A percentile compares a stretch with the other conserved stretches of the same genome.
Evolutionary conservation across 139 green algal species (phyloP).

Genomic region (Micractinium sp.): DNA sequence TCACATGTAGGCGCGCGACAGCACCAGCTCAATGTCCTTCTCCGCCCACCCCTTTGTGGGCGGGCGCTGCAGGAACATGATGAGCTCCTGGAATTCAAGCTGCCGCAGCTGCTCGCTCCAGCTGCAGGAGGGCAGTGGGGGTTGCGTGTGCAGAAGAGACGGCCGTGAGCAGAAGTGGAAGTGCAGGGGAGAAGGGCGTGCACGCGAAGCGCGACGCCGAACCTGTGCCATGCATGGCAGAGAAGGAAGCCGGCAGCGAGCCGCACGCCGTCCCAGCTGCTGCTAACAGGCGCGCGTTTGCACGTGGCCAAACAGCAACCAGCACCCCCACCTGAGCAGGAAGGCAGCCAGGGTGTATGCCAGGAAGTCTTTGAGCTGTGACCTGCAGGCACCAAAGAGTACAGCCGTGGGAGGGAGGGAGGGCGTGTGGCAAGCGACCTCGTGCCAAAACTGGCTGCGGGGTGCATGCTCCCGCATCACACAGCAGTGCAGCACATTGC

Average conservation of each 20-base stretch:
- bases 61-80: constrained; percentile 64
- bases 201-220: too few species aligned
- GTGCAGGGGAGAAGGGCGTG: not conserved
- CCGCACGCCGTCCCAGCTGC: not conserved
- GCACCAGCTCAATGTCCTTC: constrained; percentile 83
- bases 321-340: constrained; percentile 50
- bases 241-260: not conserved
- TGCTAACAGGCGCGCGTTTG: not conserved
- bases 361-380: constrained; percentile 83
- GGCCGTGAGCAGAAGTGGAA: not conserved
- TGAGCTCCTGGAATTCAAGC: constrained; percentile 77
- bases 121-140: constrained; percentile 2
- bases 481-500: not conserved
- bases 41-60: constrained; percentile 81
- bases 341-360: constrained; percentile 82
- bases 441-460: not conserved
- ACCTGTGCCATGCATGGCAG: not conserved
- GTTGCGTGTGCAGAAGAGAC: not conserved
- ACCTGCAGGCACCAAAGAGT: not conserved
- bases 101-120: constrained; percentile 69
- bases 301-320: not conserved
- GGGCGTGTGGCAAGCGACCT: not conserved
- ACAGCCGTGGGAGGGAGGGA: too few species aligned
- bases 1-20: constrained; percentile 85
- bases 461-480: not conserved